Evolutionary conservation across 75 land plant genomes (phyloP).

Genomic region (Chamaecyparis obtusa): DNA sequence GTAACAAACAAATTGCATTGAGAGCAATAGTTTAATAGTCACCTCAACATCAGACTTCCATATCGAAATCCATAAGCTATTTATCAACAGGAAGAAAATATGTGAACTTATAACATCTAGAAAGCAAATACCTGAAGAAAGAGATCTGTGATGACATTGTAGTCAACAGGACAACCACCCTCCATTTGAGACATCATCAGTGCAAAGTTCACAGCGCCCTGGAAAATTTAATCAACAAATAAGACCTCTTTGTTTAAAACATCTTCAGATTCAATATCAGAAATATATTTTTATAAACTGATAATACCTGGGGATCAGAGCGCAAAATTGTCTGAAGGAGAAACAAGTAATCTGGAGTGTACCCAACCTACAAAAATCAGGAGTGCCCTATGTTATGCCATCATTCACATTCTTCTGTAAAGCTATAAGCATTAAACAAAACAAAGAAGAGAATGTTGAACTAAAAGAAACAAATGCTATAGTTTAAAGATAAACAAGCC

Average conservation of each 20-base stretch:
- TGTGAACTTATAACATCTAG: background rate
- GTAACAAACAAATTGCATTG: background rate
- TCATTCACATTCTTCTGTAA: background rate
- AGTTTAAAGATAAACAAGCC: background rate
- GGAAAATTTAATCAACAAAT: conserved; percentile 4
- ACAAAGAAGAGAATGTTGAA: background rate
- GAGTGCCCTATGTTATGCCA: background rate
- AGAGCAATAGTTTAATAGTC: background rate
- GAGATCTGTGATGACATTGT: conserved; percentile 94
- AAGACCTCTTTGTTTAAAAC: background rate
- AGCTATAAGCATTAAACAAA: background rate
- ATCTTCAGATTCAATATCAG: background rate
- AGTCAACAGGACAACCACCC: conserved; percentile 96
- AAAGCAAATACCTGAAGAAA: conserved; percentile 80
- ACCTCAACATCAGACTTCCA: background rate
- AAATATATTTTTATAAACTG: background rate
- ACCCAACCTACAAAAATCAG: conserved; percentile 72
- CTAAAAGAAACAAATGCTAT: background rate
- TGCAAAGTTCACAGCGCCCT: conserved; percentile 99
- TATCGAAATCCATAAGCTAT: background rate
- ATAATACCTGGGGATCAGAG: conserved; percentile 88
- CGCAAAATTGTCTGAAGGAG: conserved; percentile 93
- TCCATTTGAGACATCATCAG: conserved; percentile 99
- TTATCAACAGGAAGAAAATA: background rate
- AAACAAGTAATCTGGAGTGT: conserved; percentile 91